These are phyloP conservation scores for Fusarium staphyleae DNA, from an alignment of 2,329 filamentous ascomycete species.

Conservation along the genomic window DNA sequence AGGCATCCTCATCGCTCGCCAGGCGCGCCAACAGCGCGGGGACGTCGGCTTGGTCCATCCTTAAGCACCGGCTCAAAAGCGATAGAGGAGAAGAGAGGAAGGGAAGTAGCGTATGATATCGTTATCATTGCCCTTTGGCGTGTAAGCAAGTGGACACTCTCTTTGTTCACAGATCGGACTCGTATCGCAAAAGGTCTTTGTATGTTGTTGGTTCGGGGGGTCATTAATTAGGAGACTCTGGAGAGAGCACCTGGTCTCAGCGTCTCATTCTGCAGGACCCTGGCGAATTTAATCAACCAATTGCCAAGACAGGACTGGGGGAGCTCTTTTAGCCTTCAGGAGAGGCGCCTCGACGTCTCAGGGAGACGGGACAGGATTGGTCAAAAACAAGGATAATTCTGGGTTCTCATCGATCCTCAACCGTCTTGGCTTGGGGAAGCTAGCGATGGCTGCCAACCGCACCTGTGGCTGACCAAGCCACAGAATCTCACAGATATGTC, in stretches of 20 bases:
- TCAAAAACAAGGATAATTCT: neutral
- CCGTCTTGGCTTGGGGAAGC: neutral
- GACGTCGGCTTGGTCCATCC: slow-evolving; percentile 71
- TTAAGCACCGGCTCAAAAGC: slow-evolving; percentile 40
- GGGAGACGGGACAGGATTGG: slow-evolving; percentile 15
- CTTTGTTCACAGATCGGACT: neutral
- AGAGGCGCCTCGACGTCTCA: slow-evolving; percentile 23
- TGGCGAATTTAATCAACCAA: slow-evolving; percentile 32
- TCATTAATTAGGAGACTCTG: slow-evolving; percentile 22
- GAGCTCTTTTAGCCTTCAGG: slow-evolving; percentile 25
- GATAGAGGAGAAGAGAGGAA: slow-evolving; percentile 4
- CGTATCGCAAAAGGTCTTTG: slow-evolving; percentile 4
- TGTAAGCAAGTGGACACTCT: neutral
- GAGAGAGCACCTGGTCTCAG: slow-evolving; percentile 6
- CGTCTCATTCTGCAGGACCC: slow-evolving; percentile 25
- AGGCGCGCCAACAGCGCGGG: slow-evolving; percentile 70
- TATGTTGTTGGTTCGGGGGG: neutral
- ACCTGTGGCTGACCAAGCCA: slow-evolving; percentile 21
- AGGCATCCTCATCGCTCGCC: slow-evolving; percentile 80
- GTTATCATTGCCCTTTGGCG: slow-evolving; percentile 28
- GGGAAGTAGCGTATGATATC: slow-evolving; percentile 15
- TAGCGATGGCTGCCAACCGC: neutral
- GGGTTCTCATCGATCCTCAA: neutral
- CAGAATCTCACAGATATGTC: slow-evolving; percentile 3
- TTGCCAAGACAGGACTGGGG: slow-evolving; percentile 27